Evolutionary conservation across 345 rosid genomes (phyloP), one percentile per base, ranked within the genome.

Genomic region (Erucastrum elatum): DNA sequence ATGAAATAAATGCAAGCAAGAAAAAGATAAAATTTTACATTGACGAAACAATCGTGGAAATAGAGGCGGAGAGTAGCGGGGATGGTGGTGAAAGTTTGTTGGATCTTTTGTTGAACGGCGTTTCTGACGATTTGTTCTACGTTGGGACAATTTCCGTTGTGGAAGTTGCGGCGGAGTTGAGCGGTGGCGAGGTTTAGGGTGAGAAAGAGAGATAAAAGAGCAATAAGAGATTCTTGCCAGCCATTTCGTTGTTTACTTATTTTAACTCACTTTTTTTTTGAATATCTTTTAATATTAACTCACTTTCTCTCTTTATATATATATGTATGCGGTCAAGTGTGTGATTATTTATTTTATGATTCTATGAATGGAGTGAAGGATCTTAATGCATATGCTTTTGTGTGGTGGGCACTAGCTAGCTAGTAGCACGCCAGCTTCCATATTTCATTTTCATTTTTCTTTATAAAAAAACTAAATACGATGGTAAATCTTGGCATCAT

Each of bases 21-120:
- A 55, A 55, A 51, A 51, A 51, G 58, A 21, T 9, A 37, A 53
- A 9, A 72, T 34, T 58, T 39, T 77, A 87, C 97, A 77, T 89
- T 84, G 60, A 92, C 95, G 51, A 92, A 87, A 80, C 97, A 92
- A 41, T 92, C 95, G 8, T 92, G 97, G 87, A 92, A 89, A 79
- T 87, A 90, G 81, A 92, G 91, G 34, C 97, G 97, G 68, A 92
- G 82, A 30, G 93, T 89, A 16, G 84, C 94, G 2, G 97, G 97
- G 61, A 87, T 83, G 1, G 95, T 89, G 68, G 90, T 90, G 70
- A 88, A 90, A 17, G 97, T 90, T 78, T 90, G 92, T 53, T 68
- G 72, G 71, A 89, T 39, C 68, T 92, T 92, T 64, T 34, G 21
- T 5, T 68, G 66, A 2, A 92, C 94, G 2, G 53, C 93, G 30